phyloP scores from a whole-genome alignment of 345 rosid genomes.

The Moricandia moricandioides region DNA sequence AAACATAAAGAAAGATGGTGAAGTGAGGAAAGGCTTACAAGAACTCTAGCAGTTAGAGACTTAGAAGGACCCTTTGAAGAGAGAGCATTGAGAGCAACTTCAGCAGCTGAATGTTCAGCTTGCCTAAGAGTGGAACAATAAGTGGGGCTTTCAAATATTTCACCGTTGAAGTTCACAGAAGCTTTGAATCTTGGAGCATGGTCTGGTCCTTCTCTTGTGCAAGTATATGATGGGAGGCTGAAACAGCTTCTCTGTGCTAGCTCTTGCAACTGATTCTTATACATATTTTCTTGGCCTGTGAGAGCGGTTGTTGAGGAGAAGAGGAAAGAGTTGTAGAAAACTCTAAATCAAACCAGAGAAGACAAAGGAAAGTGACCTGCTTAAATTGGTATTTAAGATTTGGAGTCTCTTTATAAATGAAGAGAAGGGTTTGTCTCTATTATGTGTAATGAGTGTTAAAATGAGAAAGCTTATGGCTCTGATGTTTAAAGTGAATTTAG shows the following conservation, averaged over 20 bases:
- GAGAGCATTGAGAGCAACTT: conserved; percentile 59
- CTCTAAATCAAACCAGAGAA: conserved; percentile 15
- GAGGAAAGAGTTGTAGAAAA: background rate
- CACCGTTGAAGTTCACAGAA: conserved; percentile 77
- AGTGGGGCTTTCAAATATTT: conserved; percentile 58
- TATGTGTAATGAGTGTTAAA: conserved; percentile 23
- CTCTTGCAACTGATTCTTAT: conserved; percentile 73
- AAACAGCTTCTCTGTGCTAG: conserved; percentile 84
- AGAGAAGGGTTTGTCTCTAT: conserved; percentile 18
- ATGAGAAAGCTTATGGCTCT: background rate
- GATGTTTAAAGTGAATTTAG: conserved; percentile 25
- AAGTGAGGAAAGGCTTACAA: conserved; percentile 43
- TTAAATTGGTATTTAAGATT: conserved; percentile 24
- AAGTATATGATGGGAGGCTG: conserved; percentile 65
- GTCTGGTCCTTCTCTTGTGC: conserved; percentile 74
- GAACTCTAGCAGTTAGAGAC: conserved; percentile 66
- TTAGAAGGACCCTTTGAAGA: conserved; percentile 62
- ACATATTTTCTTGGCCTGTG: conserved; percentile 41
- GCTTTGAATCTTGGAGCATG: conserved; percentile 85
- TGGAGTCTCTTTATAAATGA: conserved; percentile 6
- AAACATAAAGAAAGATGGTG: background rate
- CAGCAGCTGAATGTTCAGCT: conserved; percentile 78
- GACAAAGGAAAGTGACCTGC: conserved; percentile 18
- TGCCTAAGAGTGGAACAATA: conserved; percentile 64
- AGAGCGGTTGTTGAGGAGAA: background rate